These are phyloP conservation scores for Colletotrichum sp. DNA, from an alignment of 2,329 filamentous ascomycete genomes.

Conservation along the genomic window DNA sequence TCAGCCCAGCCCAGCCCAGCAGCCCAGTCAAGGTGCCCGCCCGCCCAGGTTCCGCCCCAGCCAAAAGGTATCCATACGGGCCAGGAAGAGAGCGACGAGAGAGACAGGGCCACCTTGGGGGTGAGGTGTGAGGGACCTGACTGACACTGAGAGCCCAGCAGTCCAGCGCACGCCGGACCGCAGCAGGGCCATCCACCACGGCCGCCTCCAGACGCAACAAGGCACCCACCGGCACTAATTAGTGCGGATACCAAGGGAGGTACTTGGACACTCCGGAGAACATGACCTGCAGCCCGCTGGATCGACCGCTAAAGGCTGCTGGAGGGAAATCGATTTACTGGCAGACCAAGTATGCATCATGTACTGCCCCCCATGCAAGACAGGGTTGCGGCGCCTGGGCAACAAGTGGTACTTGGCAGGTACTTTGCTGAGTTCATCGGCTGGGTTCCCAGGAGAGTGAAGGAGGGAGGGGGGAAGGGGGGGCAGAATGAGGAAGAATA, in stretches of 20 bases:
- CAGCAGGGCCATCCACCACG: constrained; percentile 14
- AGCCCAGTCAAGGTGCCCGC: background rate
- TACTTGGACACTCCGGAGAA: background rate
- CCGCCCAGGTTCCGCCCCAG: constrained; percentile 1
- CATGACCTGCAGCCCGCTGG: background rate
- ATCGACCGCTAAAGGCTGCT: background rate
- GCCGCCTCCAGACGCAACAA: constrained; percentile 2
- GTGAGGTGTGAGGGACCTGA: background rate
- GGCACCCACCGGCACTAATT: constrained; percentile 9
- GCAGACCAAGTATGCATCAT: background rate
- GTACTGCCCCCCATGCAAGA: constrained; percentile 16
- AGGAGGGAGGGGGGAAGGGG: background rate
- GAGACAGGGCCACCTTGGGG: background rate
- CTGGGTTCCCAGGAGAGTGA: constrained; percentile 11
- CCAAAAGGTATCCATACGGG: background rate
- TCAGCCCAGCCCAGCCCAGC: constrained; percentile 16
- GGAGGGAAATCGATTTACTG: background rate
- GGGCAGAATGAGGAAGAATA: constrained; percentile 11
- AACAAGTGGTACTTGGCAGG: constrained; percentile 12
- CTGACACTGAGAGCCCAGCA: background rate
- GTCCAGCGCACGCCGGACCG: constrained; percentile 12
- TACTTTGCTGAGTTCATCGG: constrained; percentile 22
- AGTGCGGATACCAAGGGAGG: background rate
- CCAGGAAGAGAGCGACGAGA: background rate
- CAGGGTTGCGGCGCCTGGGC: constrained; percentile 13